phyloP scores from a whole-genome alignment of 2,329 filamentous ascomycete genomes.

The Botrytis galanthina region DNA sequence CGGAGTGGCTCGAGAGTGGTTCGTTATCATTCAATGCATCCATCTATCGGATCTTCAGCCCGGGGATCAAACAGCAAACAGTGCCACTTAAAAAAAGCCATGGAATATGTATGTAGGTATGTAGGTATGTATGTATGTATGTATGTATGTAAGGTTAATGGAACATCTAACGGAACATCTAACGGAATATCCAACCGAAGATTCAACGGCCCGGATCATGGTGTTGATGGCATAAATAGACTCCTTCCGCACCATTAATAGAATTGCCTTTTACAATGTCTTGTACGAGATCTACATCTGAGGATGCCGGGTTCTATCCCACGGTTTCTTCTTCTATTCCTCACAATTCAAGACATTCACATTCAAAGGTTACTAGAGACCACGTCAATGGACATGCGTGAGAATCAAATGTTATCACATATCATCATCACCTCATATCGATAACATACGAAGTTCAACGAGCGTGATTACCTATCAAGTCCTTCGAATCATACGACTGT shows the following conservation, averaged over 20 bases:
- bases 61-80: neutral
- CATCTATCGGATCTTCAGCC: neutral
- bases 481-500: neutral
- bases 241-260: neutral
- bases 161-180: neutral
- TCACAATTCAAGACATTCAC: neutral
- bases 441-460: neutral
- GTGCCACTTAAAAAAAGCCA: neutral
- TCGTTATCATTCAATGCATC: neutral
- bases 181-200: neutral
- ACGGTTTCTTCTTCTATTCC: neutral
- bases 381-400: neutral
- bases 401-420: neutral
- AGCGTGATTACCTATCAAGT: neutral
- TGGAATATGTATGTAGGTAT: neutral
- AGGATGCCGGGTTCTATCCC: neutral
- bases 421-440: neutral
- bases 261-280: neutral
- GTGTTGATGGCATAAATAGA: neutral
- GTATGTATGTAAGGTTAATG: neutral
- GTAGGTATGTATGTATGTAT: too few species aligned
- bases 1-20: slow-evolving; percentile 13
- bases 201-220: slow-evolving; percentile 3
- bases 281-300: neutral
- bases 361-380: neutral